These are phyloP conservation scores for Penicillium robsamsonii DNA, from an alignment of 495 filamentous ascomycete species.

Conservation along the genomic window DNA sequence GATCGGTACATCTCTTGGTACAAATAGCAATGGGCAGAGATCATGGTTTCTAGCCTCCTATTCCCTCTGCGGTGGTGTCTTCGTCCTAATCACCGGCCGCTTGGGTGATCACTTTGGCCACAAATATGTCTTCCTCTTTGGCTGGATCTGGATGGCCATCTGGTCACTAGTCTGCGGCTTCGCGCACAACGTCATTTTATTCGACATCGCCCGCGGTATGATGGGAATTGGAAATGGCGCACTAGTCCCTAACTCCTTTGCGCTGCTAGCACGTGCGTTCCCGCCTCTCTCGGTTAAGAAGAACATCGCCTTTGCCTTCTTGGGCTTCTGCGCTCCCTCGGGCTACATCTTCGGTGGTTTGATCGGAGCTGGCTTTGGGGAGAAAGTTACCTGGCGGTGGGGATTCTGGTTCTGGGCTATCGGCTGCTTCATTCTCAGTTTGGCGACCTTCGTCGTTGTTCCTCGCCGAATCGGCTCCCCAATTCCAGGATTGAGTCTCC, in stretches of 20 bases:
- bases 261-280: conserved; percentile 56
- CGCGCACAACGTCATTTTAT: conserved; percentile 41
- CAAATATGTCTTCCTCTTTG: conserved; percentile 52
- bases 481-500: conserved; percentile 16
- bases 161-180: conserved; percentile 50
- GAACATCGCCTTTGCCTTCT: conserved; percentile 57
- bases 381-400: conserved; percentile 60
- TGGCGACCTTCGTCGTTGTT: conserved; percentile 29
- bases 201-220: conserved; percentile 54
- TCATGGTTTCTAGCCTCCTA: conserved; percentile 56
- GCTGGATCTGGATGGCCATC: conserved; percentile 52
- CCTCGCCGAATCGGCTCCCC: conserved; percentile 26
- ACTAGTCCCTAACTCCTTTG: conserved; percentile 56
- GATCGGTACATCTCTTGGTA: conserved; percentile 20
- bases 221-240: conserved; percentile 58
- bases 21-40: conserved; percentile 25
- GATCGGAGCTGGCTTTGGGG: conserved; percentile 46
- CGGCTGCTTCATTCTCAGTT: conserved; percentile 49
- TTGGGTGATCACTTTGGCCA: conserved; percentile 56
- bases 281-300: conserved; percentile 46
- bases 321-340: conserved; percentile 56
- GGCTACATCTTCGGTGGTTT: conserved; percentile 49
- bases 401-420: conserved; percentile 54
- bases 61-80: conserved; percentile 55
- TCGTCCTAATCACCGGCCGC: conserved; percentile 55